These are phyloP conservation scores for Cymbopogon citratus DNA, from an alignment of 176 grass and related monocot species.

Conservation along the genomic window DNA sequence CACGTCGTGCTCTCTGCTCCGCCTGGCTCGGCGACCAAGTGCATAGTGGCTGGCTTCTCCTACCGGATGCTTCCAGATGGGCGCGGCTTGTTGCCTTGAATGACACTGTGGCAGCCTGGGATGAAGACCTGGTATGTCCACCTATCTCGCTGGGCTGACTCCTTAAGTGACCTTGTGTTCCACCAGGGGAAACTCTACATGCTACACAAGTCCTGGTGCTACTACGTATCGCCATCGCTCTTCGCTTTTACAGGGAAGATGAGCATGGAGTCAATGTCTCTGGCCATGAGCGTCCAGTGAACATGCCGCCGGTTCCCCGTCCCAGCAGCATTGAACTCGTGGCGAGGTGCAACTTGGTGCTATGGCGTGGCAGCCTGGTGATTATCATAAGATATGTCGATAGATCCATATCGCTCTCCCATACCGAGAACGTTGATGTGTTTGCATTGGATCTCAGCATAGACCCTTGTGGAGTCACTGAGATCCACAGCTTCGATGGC, in stretches of 20 bases:
- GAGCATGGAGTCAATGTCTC: not conserved
- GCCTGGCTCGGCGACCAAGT: not conserved
- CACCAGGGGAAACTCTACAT: constrained; percentile 5
- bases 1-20: constrained; percentile 11
- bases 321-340: no score
- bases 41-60: not conserved
- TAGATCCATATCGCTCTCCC: no score
- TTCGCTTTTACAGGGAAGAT: not conserved
- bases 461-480: no score
- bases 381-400: not conserved
- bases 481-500: no score
- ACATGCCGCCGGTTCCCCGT: not conserved
- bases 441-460: no score
- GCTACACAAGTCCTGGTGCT: not conserved
- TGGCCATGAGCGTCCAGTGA: not conserved
- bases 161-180: not conserved
- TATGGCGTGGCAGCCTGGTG: not conserved
- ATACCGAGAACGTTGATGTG: no score
- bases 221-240: not conserved
- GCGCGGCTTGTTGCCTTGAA: not conserved
- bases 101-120: not conserved
- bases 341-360: constrained; percentile 7
- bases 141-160: accelerated
- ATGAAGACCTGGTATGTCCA: constrained; percentile 12
- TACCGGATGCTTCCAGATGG: not conserved